phyloP scores from a whole-genome alignment of 1,139 yeast genomes.

The Blastobotrys arbuscula region DNA sequence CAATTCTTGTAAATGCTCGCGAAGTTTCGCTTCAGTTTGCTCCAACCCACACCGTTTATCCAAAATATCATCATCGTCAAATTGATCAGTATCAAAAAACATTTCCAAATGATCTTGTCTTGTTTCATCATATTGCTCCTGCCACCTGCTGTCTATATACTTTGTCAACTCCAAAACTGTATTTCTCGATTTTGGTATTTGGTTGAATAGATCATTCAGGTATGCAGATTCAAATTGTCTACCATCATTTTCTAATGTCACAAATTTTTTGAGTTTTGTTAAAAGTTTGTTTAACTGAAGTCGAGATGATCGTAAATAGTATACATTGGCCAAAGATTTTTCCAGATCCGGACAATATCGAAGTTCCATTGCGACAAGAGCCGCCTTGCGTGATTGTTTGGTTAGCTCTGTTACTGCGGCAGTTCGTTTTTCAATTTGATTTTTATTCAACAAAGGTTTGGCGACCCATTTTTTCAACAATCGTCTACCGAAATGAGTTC shows the following conservation, averaged over 20 bases:
- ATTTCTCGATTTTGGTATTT: constrained; percentile 8
- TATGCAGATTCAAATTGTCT: constrained; percentile 27
- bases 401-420: constrained; percentile 59
- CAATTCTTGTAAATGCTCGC: constrained; percentile 7
- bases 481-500: constrained; percentile 71
- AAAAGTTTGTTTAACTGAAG: constrained; percentile 62
- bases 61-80: constrained; percentile 9
- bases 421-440: constrained; percentile 51
- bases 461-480: constrained; percentile 66
- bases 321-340: constrained; percentile 39
- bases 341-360: constrained; percentile 44
- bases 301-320: constrained; percentile 40
- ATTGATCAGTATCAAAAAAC: constrained; percentile 7
- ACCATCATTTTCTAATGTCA: constrained; percentile 25
- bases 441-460: constrained; percentile 55
- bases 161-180: neutral
- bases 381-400: constrained; percentile 3
- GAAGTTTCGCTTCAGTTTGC: constrained; percentile 6
- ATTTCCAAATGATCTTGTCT: constrained; percentile 8
- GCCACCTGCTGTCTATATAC: constrained; percentile 7
- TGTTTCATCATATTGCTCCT: constrained; percentile 2
- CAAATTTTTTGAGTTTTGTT: constrained; percentile 30
- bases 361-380: constrained; percentile 9
- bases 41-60: constrained; percentile 3
- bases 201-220: constrained; percentile 32